These are phyloP conservation scores for Hyparrhenia diplandra DNA, from an alignment of 176 grass and related monocot genomes.

Conservation along the genomic window DNA sequence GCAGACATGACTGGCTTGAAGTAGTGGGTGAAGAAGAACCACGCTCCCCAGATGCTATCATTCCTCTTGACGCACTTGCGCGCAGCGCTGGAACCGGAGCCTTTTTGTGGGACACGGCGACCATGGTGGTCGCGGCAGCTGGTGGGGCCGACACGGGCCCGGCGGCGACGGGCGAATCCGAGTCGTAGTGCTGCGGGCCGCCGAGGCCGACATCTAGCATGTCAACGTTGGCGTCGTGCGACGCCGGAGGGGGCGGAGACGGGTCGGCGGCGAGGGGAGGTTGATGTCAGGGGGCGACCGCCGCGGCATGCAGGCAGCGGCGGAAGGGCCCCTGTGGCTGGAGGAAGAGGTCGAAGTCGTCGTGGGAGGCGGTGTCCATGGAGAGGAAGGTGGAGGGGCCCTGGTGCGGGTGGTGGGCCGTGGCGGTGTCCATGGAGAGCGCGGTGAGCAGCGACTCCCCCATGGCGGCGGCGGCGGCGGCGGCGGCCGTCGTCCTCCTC, in stretches of 20 bases:
- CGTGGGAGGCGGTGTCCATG: conserved; percentile 85
- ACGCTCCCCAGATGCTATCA: conserved; percentile 90
- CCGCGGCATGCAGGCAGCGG: conserved; percentile 48
- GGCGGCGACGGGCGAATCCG: conserved; percentile 35
- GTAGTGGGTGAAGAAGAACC: conserved; percentile 99
- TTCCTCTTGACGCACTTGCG: conserved; percentile 85
- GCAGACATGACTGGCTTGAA: conserved; percentile 69
- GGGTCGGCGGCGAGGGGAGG: conserved; percentile 77
- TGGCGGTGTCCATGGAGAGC: conserved; percentile 87
- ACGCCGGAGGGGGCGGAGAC: conserved; percentile 48
- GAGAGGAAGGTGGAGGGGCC: conserved; percentile 88
- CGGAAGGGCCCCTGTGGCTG: conserved; percentile 51
- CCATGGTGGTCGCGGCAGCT: conserved; percentile 5
- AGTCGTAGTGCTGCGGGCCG: conserved; percentile 63
- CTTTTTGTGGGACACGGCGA: conserved; percentile 35
- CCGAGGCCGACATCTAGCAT: conserved; percentile 77
- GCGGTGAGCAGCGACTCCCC: conserved; percentile 92
- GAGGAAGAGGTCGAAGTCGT: conserved; percentile 66
- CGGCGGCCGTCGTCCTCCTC: conserved; percentile 5
- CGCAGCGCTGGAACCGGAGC: conserved; percentile 46
- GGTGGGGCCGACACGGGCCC: not conserved
- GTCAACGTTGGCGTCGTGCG: conserved; percentile 58
- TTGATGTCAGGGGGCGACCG: conserved; percentile 84
- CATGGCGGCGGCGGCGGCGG: conserved; percentile 36
- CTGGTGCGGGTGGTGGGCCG: conserved; percentile 69